Conservation (phyloP, 768 basidiomycete genomes). For the Symmetrospora coprosmae region DNA sequence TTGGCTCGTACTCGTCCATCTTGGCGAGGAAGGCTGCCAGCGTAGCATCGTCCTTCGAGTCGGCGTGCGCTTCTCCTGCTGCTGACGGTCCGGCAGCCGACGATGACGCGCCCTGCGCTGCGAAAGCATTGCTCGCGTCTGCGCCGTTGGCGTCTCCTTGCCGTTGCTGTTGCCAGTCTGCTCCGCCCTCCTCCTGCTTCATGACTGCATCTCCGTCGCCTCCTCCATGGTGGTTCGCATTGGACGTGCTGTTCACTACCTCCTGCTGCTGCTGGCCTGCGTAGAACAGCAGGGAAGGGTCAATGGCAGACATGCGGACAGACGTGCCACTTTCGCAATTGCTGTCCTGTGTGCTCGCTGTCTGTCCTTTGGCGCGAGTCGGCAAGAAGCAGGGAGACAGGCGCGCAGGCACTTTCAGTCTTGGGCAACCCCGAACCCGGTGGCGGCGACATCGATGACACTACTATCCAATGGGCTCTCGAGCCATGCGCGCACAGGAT, state of each 20-base stretch:
- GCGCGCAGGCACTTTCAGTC: too few relatives aligned
- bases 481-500: too few relatives aligned
- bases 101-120: not conserved
- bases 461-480: too few relatives aligned
- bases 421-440: too few relatives aligned
- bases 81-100: not conserved
- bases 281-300: constrained; percentile 22
- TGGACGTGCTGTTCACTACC: not conserved
- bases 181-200: not conserved
- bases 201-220: not conserved
- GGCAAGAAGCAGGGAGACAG: not conserved
- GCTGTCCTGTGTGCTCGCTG: not conserved
- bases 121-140: not conserved
- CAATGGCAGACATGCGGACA: constrained; percentile 6
- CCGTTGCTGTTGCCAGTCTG: not conserved
- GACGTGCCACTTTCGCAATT: constrained; percentile 9
- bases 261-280: constrained; percentile 10
- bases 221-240: not conserved
- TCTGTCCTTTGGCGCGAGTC: too few relatives aligned
- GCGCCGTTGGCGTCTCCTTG: not conserved
- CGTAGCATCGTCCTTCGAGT: not conserved
- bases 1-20: constrained; percentile 18
- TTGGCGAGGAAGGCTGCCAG: constrained; percentile 7
- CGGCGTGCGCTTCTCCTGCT: not conserved
- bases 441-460: too few relatives aligned